phyloP scores from a whole-genome alignment of 306 rosid genomes.

The Arachis hypogaea region DNA sequence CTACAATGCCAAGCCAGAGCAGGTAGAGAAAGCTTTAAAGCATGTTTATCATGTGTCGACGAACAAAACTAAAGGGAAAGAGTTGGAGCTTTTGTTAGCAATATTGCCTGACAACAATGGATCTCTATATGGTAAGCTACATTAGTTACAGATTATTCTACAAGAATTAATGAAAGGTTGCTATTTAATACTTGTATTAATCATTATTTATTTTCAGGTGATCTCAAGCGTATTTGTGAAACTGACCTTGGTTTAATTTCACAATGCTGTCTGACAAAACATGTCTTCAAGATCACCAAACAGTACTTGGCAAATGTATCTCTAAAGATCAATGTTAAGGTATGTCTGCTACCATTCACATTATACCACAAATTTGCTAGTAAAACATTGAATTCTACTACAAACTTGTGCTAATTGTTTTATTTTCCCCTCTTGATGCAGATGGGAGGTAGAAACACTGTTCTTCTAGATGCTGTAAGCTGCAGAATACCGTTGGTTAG shows the following conservation, averaged over 20 bases:
- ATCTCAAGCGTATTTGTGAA: constrained; percentile 90
- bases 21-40: constrained; percentile 86
- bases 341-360: constrained; percentile 37
- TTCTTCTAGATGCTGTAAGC: constrained; percentile 92
- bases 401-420: neutral
- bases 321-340: constrained; percentile 94
- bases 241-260: constrained; percentile 91
- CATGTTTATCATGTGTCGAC: constrained; percentile 81
- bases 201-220: constrained; percentile 59
- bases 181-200: neutral
- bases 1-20: constrained; percentile 87
- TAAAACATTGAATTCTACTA: constrained; percentile 15
- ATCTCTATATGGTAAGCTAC: constrained; percentile 72
- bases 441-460: constrained; percentile 99
- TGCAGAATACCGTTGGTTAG: constrained; percentile 92
- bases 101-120: constrained; percentile 93
- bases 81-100: constrained; percentile 79
- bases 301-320: constrained; percentile 94
- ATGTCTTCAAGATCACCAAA: constrained; percentile 85
- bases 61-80: constrained; percentile 87
- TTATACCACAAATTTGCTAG: neutral
- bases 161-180: neutral
- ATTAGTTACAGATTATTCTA: neutral
- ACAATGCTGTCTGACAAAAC: constrained; percentile 92
- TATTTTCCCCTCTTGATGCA: constrained; percentile 40